Conservation (phyloP, 2,329 filamentous ascomycete species). For the Trichoderma atroviride region DNA sequence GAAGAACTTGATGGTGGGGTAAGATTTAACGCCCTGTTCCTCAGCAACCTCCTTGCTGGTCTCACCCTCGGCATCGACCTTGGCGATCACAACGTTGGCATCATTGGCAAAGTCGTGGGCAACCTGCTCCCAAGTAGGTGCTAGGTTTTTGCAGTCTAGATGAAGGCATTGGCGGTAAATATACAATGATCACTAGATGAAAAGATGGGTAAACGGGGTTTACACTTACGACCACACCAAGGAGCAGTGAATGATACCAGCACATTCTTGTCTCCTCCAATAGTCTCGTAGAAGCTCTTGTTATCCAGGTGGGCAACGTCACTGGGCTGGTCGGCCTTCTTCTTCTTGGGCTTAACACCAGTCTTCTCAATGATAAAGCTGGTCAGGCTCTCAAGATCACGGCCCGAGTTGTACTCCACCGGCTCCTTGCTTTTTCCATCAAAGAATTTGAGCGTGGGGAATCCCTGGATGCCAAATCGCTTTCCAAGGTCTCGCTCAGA, state of each 20-base stretch:
- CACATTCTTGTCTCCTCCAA: constrained; percentile 86
- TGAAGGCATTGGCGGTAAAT: neutral
- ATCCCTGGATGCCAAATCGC: constrained; percentile 87
- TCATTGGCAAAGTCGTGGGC: constrained; percentile 81
- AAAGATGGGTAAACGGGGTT: neutral
- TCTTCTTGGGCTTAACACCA: constrained; percentile 77
- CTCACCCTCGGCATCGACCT: constrained; percentile 90
- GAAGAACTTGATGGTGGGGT: constrained; percentile 99
- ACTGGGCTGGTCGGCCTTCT: constrained; percentile 72
- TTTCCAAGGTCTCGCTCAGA: constrained; percentile 81
- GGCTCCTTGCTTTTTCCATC: constrained; percentile 90
- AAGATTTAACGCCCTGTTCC: constrained; percentile 78
- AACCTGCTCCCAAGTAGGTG: constrained; percentile 85
- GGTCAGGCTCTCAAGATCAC: constrained; percentile 83
- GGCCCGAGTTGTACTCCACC: constrained; percentile 80
- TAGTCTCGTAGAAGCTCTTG: constrained; percentile 70
- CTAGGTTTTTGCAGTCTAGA: constrained; percentile 92
- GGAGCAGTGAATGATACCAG: constrained; percentile 96
- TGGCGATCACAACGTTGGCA: constrained; percentile 79
- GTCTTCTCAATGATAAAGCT: constrained; percentile 86
- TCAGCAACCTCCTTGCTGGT: constrained; percentile 78
- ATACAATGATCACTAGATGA: constrained; percentile 2
- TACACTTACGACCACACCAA: constrained; percentile 91
- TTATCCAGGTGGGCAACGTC: constrained; percentile 81
- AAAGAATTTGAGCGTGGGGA: constrained; percentile 97